These are phyloP conservation scores for Aureobasidium sp. DNA, from an alignment of 2,329 filamentous ascomycete species.

Conservation along the genomic window DNA sequence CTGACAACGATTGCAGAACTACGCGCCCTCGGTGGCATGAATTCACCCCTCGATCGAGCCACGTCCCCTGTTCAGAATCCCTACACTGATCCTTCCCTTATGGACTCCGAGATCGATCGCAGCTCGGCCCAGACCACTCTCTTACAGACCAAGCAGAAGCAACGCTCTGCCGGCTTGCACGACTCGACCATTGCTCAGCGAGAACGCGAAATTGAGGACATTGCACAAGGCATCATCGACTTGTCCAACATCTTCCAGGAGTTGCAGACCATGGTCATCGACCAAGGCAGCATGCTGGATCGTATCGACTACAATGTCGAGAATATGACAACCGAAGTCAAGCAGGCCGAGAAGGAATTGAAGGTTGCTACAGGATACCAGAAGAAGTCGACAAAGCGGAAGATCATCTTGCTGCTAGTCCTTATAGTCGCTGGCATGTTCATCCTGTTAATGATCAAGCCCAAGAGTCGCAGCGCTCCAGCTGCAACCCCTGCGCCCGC, in stretches of 20 bases:
- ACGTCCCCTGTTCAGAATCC: constrained; percentile 51
- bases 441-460: constrained; percentile 75
- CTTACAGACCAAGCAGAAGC: constrained; percentile 63
- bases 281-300: constrained; percentile 46
- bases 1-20: constrained; percentile 31
- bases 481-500: background rate
- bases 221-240: constrained; percentile 96
- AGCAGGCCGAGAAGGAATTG: constrained; percentile 86
- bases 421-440: constrained; percentile 80
- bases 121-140: constrained; percentile 86
- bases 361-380: constrained; percentile 85
- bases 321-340: constrained; percentile 87
- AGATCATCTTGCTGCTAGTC: constrained; percentile 82
- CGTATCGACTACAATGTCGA: constrained; percentile 80
- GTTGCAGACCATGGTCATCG: constrained; percentile 76
- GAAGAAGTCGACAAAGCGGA: constrained; percentile 78
- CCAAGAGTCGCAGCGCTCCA: constrained; percentile 41
- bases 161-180: constrained; percentile 58
- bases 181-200: constrained; percentile 83
- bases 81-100: constrained; percentile 78
- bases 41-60: constrained; percentile 39
- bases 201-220: constrained; percentile 94
- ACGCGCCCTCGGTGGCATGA: constrained; percentile 41
- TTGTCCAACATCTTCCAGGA: constrained; percentile 95
- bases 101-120: constrained; percentile 90